Evolutionary conservation across 371 early-diverging fungal genomes (phyloP).

Genomic region (Mucor lusitanicus): DNA sequence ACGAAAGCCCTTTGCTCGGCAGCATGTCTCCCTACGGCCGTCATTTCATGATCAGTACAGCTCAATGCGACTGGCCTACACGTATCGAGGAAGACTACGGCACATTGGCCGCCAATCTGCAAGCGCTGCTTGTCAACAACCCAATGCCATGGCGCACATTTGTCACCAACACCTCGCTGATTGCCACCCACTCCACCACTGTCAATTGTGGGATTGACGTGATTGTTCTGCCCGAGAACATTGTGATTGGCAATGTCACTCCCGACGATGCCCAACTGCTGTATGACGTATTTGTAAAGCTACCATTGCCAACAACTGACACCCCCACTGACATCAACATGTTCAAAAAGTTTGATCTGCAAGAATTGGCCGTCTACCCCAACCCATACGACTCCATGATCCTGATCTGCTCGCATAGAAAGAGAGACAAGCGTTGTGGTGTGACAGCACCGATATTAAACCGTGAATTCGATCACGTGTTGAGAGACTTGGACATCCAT

Average conservation of each 20-base stretch:
- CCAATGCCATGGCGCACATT: slow-evolving; percentile 40
- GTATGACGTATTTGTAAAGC: slow-evolving; percentile 48
- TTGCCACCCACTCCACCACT: slow-evolving; percentile 27
- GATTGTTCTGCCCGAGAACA: slow-evolving; percentile 58
- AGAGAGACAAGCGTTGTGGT: slow-evolving; percentile 83
- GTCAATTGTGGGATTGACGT: slow-evolving; percentile 37
- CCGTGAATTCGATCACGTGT: slow-evolving; percentile 64
- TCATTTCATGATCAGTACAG: slow-evolving; percentile 71
- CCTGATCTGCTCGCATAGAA: slow-evolving; percentile 79
- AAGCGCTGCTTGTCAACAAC: slow-evolving; percentile 18
- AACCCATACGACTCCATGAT: slow-evolving; percentile 57
- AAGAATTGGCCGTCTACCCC: slow-evolving; percentile 36
- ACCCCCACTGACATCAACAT: slow-evolving; percentile 9
- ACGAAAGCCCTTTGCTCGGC: slow-evolving; percentile 49
- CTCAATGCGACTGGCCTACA: slow-evolving; percentile 63
- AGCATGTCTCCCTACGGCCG: slow-evolving; percentile 74
- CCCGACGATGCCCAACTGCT: slow-evolving; percentile 48
- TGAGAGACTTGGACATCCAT: slow-evolving; percentile 61
- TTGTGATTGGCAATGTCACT: slow-evolving; percentile 56
- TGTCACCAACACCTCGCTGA: slow-evolving; percentile 55
- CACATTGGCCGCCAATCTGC: slow-evolving; percentile 46
- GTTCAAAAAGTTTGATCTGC: slow-evolving; percentile 7
- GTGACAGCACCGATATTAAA: slow-evolving; percentile 73
- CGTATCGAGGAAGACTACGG: slow-evolving; percentile 61
- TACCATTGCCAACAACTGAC: slow-evolving; percentile 32